Conservation (phyloP, 805 yeast genomes). For the Pichia membranifaciens region DNA sequence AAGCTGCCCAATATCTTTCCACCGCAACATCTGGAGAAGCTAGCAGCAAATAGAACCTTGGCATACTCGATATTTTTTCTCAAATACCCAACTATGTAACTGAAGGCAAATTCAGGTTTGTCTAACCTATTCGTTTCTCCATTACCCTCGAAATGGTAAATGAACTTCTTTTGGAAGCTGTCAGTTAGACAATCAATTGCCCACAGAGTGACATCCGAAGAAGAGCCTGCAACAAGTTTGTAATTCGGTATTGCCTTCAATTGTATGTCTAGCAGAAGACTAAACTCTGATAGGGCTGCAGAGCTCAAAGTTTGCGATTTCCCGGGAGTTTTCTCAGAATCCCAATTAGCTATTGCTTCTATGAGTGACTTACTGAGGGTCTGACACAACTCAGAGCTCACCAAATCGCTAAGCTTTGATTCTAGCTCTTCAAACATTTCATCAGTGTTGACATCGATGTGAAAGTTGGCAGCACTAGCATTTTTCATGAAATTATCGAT, state of each 20-base stretch:
- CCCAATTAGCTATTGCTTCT: background rate
- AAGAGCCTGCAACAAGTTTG: constrained; percentile 31
- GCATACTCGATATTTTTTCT: constrained; percentile 25
- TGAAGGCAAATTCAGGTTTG: constrained; percentile 68
- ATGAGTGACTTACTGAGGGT: background rate
- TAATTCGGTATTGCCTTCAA: constrained; percentile 5
- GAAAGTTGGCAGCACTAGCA: background rate
- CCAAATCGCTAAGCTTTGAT: background rate
- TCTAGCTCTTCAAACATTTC: background rate
- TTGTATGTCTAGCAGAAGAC: constrained; percentile 1
- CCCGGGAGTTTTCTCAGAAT: background rate
- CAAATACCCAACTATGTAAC: constrained; percentile 41
- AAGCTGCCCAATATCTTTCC: constrained; percentile 15
- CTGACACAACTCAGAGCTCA: background rate
- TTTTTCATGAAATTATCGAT: background rate
- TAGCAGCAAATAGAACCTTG: constrained; percentile 26
- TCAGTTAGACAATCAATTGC: constrained; percentile 42
- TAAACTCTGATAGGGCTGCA: background rate
- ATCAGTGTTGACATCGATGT: background rate
- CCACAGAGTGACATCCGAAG: constrained; percentile 43
- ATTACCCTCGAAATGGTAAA: constrained; percentile 53
- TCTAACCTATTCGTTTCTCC: constrained; percentile 57
- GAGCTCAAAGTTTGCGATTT: background rate
- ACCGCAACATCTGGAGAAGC: constrained; percentile 7
- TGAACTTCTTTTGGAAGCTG: constrained; percentile 45